Evolutionary conservation across 805 yeast species (phyloP).

Genomic region (Metschnikowia dekortorum): DNA sequence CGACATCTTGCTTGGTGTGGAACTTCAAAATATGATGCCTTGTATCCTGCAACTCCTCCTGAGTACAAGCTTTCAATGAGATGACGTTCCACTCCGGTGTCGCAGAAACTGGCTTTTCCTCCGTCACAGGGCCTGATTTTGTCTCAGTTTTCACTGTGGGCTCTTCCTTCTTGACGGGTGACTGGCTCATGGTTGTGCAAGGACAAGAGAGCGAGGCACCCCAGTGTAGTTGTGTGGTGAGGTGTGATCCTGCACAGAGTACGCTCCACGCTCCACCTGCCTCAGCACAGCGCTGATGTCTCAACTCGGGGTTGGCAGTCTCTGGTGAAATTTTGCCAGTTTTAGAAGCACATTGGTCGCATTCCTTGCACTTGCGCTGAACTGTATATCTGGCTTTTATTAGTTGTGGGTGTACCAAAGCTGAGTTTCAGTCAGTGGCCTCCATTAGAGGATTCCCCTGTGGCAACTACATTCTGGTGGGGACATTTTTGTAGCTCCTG

Average conservation of each 20-base stretch:
- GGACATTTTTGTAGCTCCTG: too few relatives aligned
- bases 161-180: constrained; percentile 26
- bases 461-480: too few relatives aligned
- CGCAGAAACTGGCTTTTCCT: constrained; percentile 1
- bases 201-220: constrained; percentile 1
- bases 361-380: too few relatives aligned
- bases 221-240: background rate
- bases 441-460: too few relatives aligned
- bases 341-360: too few relatives aligned
- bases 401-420: too few relatives aligned
- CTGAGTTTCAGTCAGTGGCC: too few relatives aligned
- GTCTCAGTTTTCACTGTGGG: constrained; percentile 22
- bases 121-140: constrained; percentile 2
- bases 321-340: background rate
- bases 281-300: background rate
- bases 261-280: background rate
- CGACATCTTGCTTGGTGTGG: constrained; percentile 66
- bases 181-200: constrained; percentile 22
- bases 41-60: constrained; percentile 65
- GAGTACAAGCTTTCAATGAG: constrained; percentile 67
- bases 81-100: constrained; percentile 43
- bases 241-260: background rate
- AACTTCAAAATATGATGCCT: constrained; percentile 80
- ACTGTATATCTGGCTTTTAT: too few relatives aligned
- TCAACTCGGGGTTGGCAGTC: background rate